Evolutionary conservation across 257 asterid genomes (phyloP), one percentile per base, ranked within the genome.

Genomic region (Echium plantagineum): DNA sequence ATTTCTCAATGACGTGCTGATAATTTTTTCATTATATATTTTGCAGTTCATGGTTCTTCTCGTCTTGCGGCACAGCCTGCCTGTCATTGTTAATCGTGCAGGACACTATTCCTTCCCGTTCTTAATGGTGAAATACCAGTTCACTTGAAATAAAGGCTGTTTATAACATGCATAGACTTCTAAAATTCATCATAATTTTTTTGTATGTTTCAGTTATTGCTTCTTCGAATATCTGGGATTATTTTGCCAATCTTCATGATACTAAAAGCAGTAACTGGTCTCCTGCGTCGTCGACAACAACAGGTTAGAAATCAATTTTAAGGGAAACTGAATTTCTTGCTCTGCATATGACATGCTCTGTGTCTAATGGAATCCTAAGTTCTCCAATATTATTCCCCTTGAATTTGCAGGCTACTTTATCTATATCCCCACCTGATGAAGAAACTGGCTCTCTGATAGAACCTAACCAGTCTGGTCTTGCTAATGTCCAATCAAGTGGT

Each of bases 1-100:
- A 20, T 21, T 48, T 10, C 6, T 20, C 13, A 15, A 2, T 58
- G 30, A 35, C 63, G 30, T 18, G 53, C 31, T 59, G 9, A 57
- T 2, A 21, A 42, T 6, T 17, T 31, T 57, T 64, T 47, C 65
- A 16, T 54, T 28, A 59, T 58, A 18, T 52, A n/a, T 19, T 48
- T 10, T 74, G 75, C 89, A 93, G 99, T 81, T 86, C 67, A 84
- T 89, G 97, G 54, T 86, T 74, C 94, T 93, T 68, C 77, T 93
- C 26, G 80, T 89, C 15, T 68, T 86, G 69, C 78, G 94, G 70
- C 99, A 93, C 60, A 83, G 91, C 53, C 91, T 93, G 58, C 99
- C 97, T 0, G 54, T 83, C 70, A 72, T 89, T 26, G 85, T 78
- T 26, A 80, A 70, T 69, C 90, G 79, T 75, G 83, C 81, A 5